phyloP scores from a whole-genome alignment of 495 filamentous ascomycete genomes.

The Ascobolus immersus region DNA sequence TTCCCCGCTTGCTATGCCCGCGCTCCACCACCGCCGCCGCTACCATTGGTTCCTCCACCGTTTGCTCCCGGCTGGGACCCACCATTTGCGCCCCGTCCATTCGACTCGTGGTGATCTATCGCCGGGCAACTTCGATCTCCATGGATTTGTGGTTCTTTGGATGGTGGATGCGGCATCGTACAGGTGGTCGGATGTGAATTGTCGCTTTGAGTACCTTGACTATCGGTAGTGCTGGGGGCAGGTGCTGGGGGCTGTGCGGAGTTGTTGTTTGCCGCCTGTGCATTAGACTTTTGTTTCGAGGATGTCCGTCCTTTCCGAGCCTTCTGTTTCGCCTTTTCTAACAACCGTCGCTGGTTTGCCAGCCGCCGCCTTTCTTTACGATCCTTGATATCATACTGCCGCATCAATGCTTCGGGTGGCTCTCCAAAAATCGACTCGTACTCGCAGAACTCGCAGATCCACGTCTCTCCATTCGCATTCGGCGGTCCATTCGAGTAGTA shows the following conservation, averaged over 20 bases:
- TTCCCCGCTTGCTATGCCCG: no score
- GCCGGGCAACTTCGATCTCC: no score
- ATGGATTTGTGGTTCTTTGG: no score
- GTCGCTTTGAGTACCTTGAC: conserved; percentile 15
- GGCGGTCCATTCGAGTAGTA: no score
- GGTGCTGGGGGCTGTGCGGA: conserved; percentile 9
- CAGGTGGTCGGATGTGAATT: no score
- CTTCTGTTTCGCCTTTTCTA: conserved; percentile 91
- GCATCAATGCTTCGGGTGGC: conserved; percentile 60
- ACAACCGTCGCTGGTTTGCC: conserved; percentile 54
- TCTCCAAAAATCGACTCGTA: conserved; percentile 67
- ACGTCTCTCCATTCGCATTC: conserved; percentile 44
- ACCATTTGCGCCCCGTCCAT: no score
- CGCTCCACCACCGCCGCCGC: no score
- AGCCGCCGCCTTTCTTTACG: conserved; percentile 54
- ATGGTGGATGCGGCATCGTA: no score
- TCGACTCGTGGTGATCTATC: no score
- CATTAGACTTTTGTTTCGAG: conserved; percentile 26
- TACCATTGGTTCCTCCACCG: no score
- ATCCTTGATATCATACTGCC: conserved; percentile 86
- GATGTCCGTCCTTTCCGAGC: conserved; percentile 49
- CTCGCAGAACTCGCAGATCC: conserved; percentile 87
- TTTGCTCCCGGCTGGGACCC: no score
- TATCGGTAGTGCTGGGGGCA: conserved; percentile 14
- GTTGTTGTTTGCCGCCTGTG: conserved; percentile 5